Evolutionary conservation across 2,329 filamentous ascomycete genomes (phyloP).

Genomic region (Atkinsonella texensis): DNA sequence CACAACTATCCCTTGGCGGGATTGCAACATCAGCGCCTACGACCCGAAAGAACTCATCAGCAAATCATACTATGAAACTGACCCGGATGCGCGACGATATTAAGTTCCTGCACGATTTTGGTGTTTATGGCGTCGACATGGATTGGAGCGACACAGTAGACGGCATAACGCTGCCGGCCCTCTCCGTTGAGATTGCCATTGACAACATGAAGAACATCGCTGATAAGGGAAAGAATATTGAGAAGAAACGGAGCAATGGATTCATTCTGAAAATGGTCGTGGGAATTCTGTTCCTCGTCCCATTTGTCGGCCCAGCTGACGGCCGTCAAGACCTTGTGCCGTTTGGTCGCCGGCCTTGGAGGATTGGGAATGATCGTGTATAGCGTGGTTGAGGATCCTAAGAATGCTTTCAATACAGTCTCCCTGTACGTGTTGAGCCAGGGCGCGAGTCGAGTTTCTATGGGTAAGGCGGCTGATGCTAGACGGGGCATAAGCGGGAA

Average conservation of each 20-base stretch:
- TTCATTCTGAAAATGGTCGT: slow-evolving; percentile 24
- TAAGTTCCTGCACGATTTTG: slow-evolving; percentile 1
- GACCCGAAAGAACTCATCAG: slow-evolving; percentile 13
- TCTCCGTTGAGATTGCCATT: slow-evolving; percentile 13
- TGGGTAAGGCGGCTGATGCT: slow-evolving; percentile 7
- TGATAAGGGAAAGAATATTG: slow-evolving; percentile 13
- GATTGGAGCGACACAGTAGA: slow-evolving; percentile 7
- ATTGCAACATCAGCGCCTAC: slow-evolving; percentile 7
- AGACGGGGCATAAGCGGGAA: slow-evolving; percentile 8
- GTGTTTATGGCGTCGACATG: not conserved
- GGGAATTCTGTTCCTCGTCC: slow-evolving; percentile 35
- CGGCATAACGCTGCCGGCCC: slow-evolving; percentile 10
- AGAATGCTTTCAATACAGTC: slow-evolving; percentile 16
- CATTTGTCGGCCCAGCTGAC: slow-evolving; percentile 35
- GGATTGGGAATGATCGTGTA: slow-evolving; percentile 13
- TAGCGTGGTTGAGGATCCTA: slow-evolving; percentile 14
- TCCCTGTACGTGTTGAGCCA: slow-evolving; percentile 8
- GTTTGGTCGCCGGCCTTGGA: slow-evolving; percentile 11
- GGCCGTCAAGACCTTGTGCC: slow-evolving; percentile 9
- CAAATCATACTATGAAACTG: slow-evolving; percentile 7
- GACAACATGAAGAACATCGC: slow-evolving; percentile 16
- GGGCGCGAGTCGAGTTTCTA: slow-evolving; percentile 6
- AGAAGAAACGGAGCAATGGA: slow-evolving; percentile 9
- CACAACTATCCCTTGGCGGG: slow-evolving; percentile 8
- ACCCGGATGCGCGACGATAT: slow-evolving; percentile 3